Percentiles rank a stretch among this genome's conserved stretches.
Conservation (phyloP, 148 eudicot species). For the Rhododendron williamsianum region DNA sequence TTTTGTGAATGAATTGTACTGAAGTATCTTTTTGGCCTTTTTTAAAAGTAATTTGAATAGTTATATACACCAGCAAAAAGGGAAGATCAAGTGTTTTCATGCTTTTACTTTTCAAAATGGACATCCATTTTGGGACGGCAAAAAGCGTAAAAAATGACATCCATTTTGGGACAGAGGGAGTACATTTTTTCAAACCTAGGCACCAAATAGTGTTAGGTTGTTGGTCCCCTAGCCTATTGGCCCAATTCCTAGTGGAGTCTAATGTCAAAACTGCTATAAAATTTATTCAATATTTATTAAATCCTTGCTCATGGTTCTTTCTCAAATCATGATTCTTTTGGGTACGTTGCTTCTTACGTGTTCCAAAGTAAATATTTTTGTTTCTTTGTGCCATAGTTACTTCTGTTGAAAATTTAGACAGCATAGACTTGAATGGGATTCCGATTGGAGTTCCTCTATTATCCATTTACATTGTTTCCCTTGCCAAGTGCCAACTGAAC, state of each 20-base stretch:
- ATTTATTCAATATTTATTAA: neutral
- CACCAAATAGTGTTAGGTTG: neutral
- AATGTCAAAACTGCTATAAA: neutral
- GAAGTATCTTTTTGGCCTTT: no score
- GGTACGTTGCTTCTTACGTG: neutral
- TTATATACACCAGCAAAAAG: no score
- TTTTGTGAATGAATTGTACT: no score
- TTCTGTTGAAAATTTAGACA: neutral
- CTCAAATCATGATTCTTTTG: neutral
- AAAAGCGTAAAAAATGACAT: no score
- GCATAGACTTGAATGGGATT: neutral
- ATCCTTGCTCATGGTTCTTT: neutral
- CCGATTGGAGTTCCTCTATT: neutral
- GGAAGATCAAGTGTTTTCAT: no score
- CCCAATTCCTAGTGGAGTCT: neutral
- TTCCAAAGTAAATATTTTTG: neutral
- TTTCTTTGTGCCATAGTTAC: neutral
- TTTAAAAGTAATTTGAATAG: no score
- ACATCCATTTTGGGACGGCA: no score
- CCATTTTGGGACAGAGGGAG: no score
- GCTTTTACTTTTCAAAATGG: no score
- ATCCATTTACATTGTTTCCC: neutral
- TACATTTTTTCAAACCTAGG: neutral
- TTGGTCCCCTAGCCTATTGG: neutral
- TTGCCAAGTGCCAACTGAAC: slow-evolving; percentile 3